These are phyloP conservation scores for Beauveria medogensis DNA, from an alignment of 2,329 filamentous ascomycete genomes.

Conservation along the genomic window DNA sequence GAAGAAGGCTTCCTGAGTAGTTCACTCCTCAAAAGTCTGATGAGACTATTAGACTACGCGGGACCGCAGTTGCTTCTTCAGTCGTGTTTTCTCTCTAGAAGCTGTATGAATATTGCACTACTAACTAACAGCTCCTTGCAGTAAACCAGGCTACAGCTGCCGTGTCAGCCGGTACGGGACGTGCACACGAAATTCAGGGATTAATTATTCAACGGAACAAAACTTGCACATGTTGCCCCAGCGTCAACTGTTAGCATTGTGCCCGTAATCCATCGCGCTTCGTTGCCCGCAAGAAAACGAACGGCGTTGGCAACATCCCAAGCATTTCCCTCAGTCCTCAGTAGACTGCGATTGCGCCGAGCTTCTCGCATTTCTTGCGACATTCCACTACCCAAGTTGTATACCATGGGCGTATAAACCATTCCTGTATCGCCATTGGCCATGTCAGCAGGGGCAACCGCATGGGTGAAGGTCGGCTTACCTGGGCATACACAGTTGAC, in stretches of 20 bases:
- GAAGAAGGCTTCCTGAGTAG: no score
- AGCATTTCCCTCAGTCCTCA: constrained; percentile 33
- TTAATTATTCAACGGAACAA: constrained; percentile 8
- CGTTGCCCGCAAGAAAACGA: constrained; percentile 30
- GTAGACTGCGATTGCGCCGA: constrained; percentile 29
- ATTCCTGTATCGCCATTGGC: constrained; percentile 21
- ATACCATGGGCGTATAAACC: constrained; percentile 42
- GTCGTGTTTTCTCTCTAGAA: no score
- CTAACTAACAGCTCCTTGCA: background rate
- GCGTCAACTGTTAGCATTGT: constrained; percentile 34
- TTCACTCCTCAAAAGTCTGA: no score
- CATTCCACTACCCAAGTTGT: constrained; percentile 27
- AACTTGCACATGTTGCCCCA: constrained; percentile 26
- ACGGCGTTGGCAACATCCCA: constrained; percentile 36
- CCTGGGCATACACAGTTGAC: constrained; percentile 44
- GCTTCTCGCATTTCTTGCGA: constrained; percentile 28
- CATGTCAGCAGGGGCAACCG: background rate
- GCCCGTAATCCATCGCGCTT: constrained; percentile 37
- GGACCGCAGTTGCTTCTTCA: no score
- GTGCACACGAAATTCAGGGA: no score
- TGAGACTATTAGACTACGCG: no score
- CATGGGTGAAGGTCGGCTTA: background rate
- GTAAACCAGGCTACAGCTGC: background rate
- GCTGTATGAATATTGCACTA: no score
- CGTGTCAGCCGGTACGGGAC: no score